Conservation (phyloP, 2,329 filamentous ascomycete genomes). For the Cercospora canescens region DNA sequence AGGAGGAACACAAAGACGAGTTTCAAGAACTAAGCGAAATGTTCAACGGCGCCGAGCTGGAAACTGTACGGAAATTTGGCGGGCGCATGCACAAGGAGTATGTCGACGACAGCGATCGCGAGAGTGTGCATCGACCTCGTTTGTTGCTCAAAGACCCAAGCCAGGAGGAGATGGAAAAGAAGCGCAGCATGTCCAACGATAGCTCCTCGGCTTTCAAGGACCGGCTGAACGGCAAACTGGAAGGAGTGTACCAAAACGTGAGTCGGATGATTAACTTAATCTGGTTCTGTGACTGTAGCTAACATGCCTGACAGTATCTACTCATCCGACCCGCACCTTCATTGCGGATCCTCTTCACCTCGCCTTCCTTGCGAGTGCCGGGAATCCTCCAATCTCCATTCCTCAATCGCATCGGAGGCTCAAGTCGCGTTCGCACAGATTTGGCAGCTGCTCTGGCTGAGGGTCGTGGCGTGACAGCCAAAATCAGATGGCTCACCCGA, state of each 20-base stretch:
- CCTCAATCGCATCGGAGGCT: conserved; percentile 52
- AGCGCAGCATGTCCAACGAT: conserved; percentile 18
- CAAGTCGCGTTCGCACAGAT: conserved; percentile 53
- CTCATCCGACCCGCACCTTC: conserved; percentile 50
- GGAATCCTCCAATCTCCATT: conserved; percentile 52
- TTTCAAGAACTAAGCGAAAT: conserved; percentile 68
- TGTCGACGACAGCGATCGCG: conserved; percentile 50
- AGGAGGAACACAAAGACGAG: conserved; percentile 55
- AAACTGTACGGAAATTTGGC: conserved; percentile 62
- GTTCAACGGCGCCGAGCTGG: conserved; percentile 67
- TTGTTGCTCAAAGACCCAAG: conserved; percentile 52
- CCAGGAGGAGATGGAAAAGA: conserved; percentile 32
- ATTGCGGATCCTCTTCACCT: conserved; percentile 52
- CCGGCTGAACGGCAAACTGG: conserved; percentile 43
- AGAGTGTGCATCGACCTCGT: conserved; percentile 42
- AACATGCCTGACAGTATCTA: conserved; percentile 41
- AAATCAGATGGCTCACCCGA: conserved; percentile 67
- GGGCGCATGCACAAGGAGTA: conserved; percentile 63
- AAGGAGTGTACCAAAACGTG: conserved; percentile 60
- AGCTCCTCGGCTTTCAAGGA: conserved; percentile 20
- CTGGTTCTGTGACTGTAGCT: background rate
- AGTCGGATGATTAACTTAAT: conserved; percentile 29
- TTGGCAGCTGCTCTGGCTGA: conserved; percentile 62
- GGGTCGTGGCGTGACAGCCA: conserved; percentile 71
- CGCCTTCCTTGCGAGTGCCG: conserved; percentile 51